Conservation (phyloP, 495 filamentous ascomycete genomes). For the Hypoxylon trugodes region DNA sequence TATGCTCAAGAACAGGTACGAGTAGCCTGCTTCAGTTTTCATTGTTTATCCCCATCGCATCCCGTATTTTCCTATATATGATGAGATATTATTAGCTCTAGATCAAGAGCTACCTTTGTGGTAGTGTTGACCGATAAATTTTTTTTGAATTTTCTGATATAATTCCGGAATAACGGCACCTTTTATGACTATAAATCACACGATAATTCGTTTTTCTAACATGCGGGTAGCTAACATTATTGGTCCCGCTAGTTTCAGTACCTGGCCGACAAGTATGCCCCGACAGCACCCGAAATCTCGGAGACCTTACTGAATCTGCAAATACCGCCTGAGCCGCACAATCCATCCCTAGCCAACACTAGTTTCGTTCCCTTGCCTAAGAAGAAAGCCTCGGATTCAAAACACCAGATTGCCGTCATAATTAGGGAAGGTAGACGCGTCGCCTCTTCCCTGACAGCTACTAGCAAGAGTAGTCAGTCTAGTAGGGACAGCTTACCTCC, state of each 20-base stretch:
- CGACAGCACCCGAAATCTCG: slow-evolving; percentile 59
- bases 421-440: slow-evolving; percentile 64
- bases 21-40: slow-evolving; percentile 2
- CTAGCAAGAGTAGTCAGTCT: slow-evolving; percentile 49
- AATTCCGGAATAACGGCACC: slow-evolving; percentile 6
- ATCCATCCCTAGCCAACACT: slow-evolving; percentile 52
- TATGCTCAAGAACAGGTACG: slow-evolving; percentile 67
- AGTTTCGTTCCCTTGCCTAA: slow-evolving; percentile 61
- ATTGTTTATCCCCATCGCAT: too few relatives aligned
- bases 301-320: slow-evolving; percentile 64
- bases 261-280: slow-evolving; percentile 66
- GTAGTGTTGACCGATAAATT: slow-evolving; percentile 62
- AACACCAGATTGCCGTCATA: slow-evolving; percentile 62
- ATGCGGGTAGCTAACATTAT: slow-evolving; percentile 21
- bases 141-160: slow-evolving; percentile 48
- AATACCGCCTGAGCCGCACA: slow-evolving; percentile 59
- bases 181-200: slow-evolving; percentile 32
- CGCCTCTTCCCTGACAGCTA: slow-evolving; percentile 49
- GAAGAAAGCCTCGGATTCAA: slow-evolving; percentile 51
- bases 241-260: slow-evolving; percentile 56
- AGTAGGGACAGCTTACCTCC: slow-evolving; percentile 53
- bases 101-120: slow-evolving; percentile 67
- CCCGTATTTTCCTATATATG: slow-evolving; percentile 56
- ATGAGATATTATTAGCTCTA: slow-evolving; percentile 75
- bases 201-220: slow-evolving; percentile 5